Evolutionary conservation across 106 monocot genomes (phyloP).

Genomic region (Narthecium ossifragum): DNA sequence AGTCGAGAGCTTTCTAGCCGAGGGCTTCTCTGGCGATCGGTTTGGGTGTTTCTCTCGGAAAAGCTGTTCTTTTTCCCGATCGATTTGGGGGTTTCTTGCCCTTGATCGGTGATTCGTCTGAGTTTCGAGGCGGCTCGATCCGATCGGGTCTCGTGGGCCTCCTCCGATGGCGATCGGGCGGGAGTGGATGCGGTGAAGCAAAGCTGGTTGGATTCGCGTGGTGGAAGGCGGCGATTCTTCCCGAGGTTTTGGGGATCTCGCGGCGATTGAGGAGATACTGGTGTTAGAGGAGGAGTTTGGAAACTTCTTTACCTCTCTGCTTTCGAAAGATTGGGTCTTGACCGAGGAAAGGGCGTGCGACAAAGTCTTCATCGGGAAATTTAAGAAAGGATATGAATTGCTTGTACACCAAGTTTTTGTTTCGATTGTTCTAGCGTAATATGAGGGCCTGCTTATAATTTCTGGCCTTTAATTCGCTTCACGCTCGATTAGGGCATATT

Average conservation of each 20-base stretch:
- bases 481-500: not conserved
- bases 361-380: not conserved
- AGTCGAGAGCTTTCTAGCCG: too few species aligned
- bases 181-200: too few species aligned
- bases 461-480: slow-evolving; percentile 17
- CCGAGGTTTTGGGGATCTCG: not conserved
- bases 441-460: slow-evolving; percentile 18
- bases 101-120: not conserved
- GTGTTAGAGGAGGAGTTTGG: too few species aligned
- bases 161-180: not conserved
- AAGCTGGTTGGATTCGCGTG: too few species aligned
- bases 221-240: too few species aligned
- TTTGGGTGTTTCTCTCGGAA: not conserved
- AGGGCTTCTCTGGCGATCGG: not conserved
- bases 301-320: not conserved
- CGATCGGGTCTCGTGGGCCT: not conserved
- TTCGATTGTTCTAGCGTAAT: slow-evolving; percentile 15
- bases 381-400: slow-evolving; percentile 11
- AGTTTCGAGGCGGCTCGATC: not conserved
- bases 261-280: not conserved
- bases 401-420: slow-evolving; percentile 25
- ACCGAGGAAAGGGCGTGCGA: not conserved
- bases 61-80: not conserved
- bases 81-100: not conserved
- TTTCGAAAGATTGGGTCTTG: not conserved